Base-by-base conservation (phyloP, 179 eudicot genomes). In the Gypsophila paniculata region DNA sequence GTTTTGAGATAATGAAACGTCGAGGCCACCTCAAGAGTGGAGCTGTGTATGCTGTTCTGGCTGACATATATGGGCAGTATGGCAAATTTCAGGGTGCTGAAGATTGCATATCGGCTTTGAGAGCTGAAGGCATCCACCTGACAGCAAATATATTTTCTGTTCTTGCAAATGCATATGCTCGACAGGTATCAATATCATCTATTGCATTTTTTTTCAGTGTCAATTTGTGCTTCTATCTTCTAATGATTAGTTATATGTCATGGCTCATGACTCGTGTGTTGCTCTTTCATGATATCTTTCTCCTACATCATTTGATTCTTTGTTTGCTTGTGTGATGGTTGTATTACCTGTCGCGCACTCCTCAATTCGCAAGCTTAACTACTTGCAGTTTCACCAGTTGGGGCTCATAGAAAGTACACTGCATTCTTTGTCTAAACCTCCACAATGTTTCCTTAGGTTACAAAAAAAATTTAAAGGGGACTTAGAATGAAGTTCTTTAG, bases 121-220 rank as follows among this genome's bases (percentile, higher is more conserved):
- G 81, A 74, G 83, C 61, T 18, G 89, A 88, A 87, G 91, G 90
- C 71, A 70, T 94, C 71, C 83, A 82, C 74, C 83, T 89, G 59
- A 85, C 93, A 36, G 82, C 92, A 67, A 84, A 70, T 72, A 83
- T 87, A 59, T 91, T 82, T 70, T 88, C 91, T 81, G 96, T 86
- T 34, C 77, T 91, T 69, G 96, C 97, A 74, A 89, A 94, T 85
- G 97, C 97, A 51, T 94, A 85, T 84, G 99, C 99, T 54, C 94
- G 91, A 82, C 97, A 87, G 97, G 99, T 91, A 65, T 72, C 46
- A 18, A n/a, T 38, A 26, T n/a, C 17, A 54, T 51, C 18, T 53
- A 52, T n/a, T n/a, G n/a, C n/a, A 68, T 29, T 22, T 49, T 1
- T 32, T 42, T 6, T 42, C 46, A 0, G 5, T 42, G 46, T 2